Percentiles rank a stretch among this genome's conserved stretches.
Evolutionary conservation across 495 filamentous ascomycete genomes (phyloP).

Genomic region (Pyrenopolyporus hunteri): DNA sequence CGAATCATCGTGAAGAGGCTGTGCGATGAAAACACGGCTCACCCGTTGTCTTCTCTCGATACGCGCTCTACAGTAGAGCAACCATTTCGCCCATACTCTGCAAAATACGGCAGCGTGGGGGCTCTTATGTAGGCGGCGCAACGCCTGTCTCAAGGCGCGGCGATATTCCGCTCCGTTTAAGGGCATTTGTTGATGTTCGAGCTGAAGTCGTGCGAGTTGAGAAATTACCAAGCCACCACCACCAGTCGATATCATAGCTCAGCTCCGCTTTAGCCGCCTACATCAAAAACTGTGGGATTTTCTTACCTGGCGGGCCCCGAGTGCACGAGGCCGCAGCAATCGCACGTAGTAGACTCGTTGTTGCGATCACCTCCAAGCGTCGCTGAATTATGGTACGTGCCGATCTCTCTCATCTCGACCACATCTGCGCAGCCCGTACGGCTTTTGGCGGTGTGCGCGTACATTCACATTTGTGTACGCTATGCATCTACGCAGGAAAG

Average conservation of each 20-base stretch:
- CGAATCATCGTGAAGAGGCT: constrained; percentile 11
- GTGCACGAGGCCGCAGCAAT: constrained; percentile 27
- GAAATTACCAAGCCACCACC: constrained; percentile 27
- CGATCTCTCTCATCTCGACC: constrained; percentile 30
- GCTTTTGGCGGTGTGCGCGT: constrained; percentile 26
- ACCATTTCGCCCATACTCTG: background rate
- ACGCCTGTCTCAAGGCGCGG: constrained; percentile 6
- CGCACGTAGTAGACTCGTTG: constrained; percentile 10
- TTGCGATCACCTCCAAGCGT: constrained; percentile 32
- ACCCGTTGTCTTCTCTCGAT: constrained; percentile 3
- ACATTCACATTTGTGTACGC: background rate
- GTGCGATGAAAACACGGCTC: constrained; percentile 16
- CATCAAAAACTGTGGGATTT: constrained; percentile 29
- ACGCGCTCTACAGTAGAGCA: background rate
- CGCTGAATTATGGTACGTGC: constrained; percentile 28
- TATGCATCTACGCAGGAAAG: background rate
- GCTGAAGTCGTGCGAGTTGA: constrained; percentile 19
- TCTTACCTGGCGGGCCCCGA: constrained; percentile 19
- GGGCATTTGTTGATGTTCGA: constrained; percentile 15
- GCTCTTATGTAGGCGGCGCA: constrained; percentile 1
- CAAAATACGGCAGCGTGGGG: constrained; percentile 23
- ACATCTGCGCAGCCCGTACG: constrained; percentile 15
- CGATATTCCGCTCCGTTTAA: constrained; percentile 11
- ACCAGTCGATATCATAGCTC: constrained; percentile 27
- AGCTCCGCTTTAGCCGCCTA: constrained; percentile 39